Conservation (phyloP, 495 filamentous ascomycete species). For the Oleoguttula mirabilis region DNA sequence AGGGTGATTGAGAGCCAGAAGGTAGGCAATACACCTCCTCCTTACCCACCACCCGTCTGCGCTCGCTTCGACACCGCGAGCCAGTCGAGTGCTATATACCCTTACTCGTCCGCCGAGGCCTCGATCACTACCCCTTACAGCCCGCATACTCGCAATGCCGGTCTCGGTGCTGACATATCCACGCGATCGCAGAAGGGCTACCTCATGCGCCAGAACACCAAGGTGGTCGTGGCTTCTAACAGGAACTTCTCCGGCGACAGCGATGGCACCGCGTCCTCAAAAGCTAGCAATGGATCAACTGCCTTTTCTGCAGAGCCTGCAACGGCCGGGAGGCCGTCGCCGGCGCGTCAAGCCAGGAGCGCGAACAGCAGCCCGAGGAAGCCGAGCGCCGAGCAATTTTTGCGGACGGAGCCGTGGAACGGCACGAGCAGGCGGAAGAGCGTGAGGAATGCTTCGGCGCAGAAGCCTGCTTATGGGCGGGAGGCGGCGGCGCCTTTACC, state of each 20-base stretch:
- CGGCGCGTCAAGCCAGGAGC: slow-evolving; percentile 45
- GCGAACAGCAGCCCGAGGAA: slow-evolving; percentile 60
- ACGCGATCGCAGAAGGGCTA: slow-evolving; percentile 76
- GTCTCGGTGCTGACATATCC: slow-evolving; percentile 16
- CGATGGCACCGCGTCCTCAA: slow-evolving; percentile 10
- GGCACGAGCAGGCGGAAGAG: slow-evolving; percentile 57
- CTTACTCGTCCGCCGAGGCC: background rate
- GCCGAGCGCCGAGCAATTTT: slow-evolving; percentile 56
- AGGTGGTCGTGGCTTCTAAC: slow-evolving; percentile 81
- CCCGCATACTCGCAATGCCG: slow-evolving; percentile 7
- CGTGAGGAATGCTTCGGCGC: slow-evolving; percentile 46
- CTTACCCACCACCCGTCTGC: slow-evolving; percentile 36
- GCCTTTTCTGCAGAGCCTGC: slow-evolving; percentile 28
- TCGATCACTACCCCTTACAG: slow-evolving; percentile 2
- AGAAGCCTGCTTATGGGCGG: slow-evolving; percentile 45
- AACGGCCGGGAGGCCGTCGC: slow-evolving; percentile 20
- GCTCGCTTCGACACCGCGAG: slow-evolving; percentile 7
- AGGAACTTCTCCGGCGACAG: slow-evolving; percentile 36
- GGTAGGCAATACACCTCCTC: slow-evolving; percentile 49
- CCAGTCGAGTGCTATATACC: slow-evolving; percentile 3
- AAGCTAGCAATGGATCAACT: slow-evolving; percentile 30
- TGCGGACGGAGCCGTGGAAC: slow-evolving; percentile 97
- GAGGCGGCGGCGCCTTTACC: slow-evolving; percentile 62
- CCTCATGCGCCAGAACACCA: slow-evolving; percentile 96
- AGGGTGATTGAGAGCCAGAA: slow-evolving; percentile 95